Percentiles rank a stretch among this genome's conserved stretches.
Conservation (phyloP, 163 green algal genomes). For the Volvox carteri region DNA sequence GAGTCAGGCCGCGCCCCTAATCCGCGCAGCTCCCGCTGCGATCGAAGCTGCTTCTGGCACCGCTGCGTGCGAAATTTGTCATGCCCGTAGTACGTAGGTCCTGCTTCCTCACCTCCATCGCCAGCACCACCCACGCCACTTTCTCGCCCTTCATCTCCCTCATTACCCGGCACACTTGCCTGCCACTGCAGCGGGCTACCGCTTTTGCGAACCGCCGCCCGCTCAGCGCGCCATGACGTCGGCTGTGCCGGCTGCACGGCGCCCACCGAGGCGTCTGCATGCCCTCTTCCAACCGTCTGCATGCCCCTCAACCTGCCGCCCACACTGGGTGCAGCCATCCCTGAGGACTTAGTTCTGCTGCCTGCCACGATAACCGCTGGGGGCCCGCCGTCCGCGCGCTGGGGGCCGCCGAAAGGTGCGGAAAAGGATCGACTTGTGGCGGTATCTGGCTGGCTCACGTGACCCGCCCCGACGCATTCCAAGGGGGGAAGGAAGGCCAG, state of each 20-base stretch:
- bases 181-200: not conserved
- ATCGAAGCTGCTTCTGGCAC: not conserved
- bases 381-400: not conserved
- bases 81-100: not conserved
- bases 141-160: not conserved
- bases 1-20: not conserved
- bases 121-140: too few species aligned
- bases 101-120: not conserved
- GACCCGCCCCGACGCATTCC: not conserved
- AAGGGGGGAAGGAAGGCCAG: conserved; percentile 23
- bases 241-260: not conserved
- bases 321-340: not conserved
- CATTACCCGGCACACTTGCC: not conserved
- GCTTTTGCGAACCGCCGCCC: not conserved
- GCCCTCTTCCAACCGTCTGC: not conserved
- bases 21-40: too few species aligned
- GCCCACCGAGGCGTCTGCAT: not conserved
- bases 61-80: not conserved
- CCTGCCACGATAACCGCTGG: not conserved
- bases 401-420: not conserved
- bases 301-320: not conserved
- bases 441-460: not conserved
- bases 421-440: not conserved
- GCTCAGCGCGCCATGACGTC: not conserved
- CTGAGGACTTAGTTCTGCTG: not conserved